Evolutionary conservation across 1,139 yeast genomes (phyloP), one percentile per base, ranked within the genome.

Genomic region (Kodamaea ohmeri): DNA sequence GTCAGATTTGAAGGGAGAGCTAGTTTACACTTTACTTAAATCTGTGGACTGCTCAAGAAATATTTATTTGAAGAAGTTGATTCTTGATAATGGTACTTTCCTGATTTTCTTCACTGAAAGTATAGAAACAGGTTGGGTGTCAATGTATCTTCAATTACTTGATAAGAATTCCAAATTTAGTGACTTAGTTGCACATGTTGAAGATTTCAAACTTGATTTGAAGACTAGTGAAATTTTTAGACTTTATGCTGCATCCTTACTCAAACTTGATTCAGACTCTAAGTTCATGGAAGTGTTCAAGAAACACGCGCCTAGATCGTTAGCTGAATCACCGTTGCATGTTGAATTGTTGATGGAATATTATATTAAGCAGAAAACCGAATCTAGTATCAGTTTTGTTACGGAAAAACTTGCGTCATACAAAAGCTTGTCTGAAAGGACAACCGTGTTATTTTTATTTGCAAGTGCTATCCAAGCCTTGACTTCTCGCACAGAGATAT

Each of bases 341-440:
- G 36, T 55, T 15, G 51, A 49, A 16, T 47, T 60, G 25, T 46
- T 61, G 19, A 48, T 61, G 26, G 48, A 48, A 11, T 61, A 60
- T 40, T 60, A 58, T 36, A 39, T 49, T 33, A 32, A 39, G 3
- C 36, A 47, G 27, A 46, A 43, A 6, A 41, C 45, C 3, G 25
- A 19, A n/a, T 33, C 40, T 35, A 35, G 60, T 53, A 7, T 47
- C 45, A 48, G 50, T 11, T 20, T 50, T 13, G 51, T 60, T 4
- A 31, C 52, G 16, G 37, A 45, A 5, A 44, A 43, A 4, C 26
- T 35, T 4, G 21, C 20, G 3, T 4, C 33, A 3, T 28, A 26
- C 18, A 18, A 24, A n/a, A 32, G 40, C 3, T 37, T 44, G n/a
- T 46, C 54, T 2, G 40, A 45, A 8, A 41, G 38, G 16, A 40